These are phyloP conservation scores for Lophium mytilinum DNA, from an alignment of 495 filamentous ascomycete genomes.

Conservation along the genomic window DNA sequence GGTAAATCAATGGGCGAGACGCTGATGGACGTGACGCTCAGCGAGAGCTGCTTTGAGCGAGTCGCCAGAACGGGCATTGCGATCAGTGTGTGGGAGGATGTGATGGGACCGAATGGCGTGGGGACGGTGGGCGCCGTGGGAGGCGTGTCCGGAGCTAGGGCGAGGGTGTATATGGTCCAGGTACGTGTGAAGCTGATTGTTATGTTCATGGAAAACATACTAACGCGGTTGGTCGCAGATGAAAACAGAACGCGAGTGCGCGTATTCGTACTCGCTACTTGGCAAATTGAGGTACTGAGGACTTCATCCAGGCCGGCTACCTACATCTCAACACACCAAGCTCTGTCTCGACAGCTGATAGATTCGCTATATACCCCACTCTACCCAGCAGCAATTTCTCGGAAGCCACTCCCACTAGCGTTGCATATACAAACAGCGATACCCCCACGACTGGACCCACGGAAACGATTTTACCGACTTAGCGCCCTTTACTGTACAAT, in stretches of 20 bases:
- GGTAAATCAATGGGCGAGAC: slow-evolving; percentile 59
- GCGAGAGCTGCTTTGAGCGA: slow-evolving; percentile 74
- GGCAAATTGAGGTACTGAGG: slow-evolving; percentile 28
- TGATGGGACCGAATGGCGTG: slow-evolving; percentile 58
- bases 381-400: too few relatives aligned
- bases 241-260: slow-evolving; percentile 25
- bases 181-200: slow-evolving; percentile 16
- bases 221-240: slow-evolving; percentile 7
- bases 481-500: too few relatives aligned
- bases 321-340: too few relatives aligned
- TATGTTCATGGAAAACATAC: neutral
- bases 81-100: slow-evolving; percentile 77
- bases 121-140: slow-evolving; percentile 61
- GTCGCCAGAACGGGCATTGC: slow-evolving; percentile 78
- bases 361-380: too few relatives aligned
- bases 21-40: slow-evolving; percentile 75
- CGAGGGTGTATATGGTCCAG: slow-evolving; percentile 78
- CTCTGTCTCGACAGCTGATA: too few relatives aligned
- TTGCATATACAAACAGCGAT: too few relatives aligned
- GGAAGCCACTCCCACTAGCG: too few relatives aligned
- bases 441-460: too few relatives aligned
- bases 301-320: too few relatives aligned
- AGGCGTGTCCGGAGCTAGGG: slow-evolving; percentile 58
- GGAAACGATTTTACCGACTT: too few relatives aligned
- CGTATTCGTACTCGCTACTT: slow-evolving; percentile 26